Conservation (phyloP, 2,329 filamentous ascomycete genomes). For the Aspergillus bombycis region DNA sequence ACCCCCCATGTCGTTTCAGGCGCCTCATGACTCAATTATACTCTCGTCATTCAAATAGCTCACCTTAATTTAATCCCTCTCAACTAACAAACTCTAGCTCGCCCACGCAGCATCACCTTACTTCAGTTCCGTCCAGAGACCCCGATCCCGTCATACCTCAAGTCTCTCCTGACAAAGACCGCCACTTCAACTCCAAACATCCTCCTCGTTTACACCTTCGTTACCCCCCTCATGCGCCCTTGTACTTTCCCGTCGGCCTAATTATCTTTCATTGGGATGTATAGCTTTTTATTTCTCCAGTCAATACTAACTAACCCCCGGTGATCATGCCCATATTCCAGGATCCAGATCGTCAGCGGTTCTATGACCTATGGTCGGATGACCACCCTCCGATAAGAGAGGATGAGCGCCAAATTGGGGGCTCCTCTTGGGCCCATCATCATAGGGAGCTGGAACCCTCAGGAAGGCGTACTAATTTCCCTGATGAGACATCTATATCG, state of each 20-base stretch:
- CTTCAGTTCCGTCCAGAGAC: background rate
- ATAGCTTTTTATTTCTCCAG: slow-evolving; percentile 17
- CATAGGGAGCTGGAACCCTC: slow-evolving; percentile 16
- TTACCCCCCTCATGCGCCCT: background rate
- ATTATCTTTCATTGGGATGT: slow-evolving; percentile 30
- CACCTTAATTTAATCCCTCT: background rate
- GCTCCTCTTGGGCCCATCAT: slow-evolving; percentile 18
- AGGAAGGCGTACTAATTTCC: slow-evolving; percentile 17
- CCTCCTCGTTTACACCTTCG: background rate
- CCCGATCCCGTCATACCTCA: background rate
- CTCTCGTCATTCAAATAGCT: background rate
- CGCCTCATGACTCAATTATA: slow-evolving; percentile 3
- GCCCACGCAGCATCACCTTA: background rate
- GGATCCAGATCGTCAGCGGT: slow-evolving; percentile 36
- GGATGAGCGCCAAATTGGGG: slow-evolving; percentile 9
- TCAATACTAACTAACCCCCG: slow-evolving; percentile 16
- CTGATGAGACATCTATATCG: slow-evolving; percentile 18
- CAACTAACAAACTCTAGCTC: slow-evolving; percentile 1
- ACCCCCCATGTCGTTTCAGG: slow-evolving; percentile 1
- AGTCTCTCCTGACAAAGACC: slow-evolving; percentile 4
- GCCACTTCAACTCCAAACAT: background rate
- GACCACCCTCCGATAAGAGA: slow-evolving; percentile 20
- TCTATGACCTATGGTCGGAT: slow-evolving; percentile 31
- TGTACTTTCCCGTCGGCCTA: background rate
- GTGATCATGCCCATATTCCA: slow-evolving; percentile 41